Base-by-base conservation (phyloP, 352 stramenopile genomes). In the Phytophthora vignae region DNA sequence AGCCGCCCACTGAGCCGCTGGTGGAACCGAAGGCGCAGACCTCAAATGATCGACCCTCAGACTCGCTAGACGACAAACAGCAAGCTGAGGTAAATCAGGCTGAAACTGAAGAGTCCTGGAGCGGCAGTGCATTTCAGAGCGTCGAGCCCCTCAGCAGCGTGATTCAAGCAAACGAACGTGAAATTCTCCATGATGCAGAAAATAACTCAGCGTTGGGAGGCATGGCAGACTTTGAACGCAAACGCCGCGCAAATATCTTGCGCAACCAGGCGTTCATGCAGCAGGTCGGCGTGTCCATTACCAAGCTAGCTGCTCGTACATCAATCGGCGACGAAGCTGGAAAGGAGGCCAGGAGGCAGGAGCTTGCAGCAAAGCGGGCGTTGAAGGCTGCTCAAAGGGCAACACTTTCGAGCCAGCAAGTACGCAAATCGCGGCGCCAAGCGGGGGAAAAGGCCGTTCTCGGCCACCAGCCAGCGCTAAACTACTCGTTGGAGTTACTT, bases 231-330 rank as follows among this genome's bases (percentile, higher is more conserved):
- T 92, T 92, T 59, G 87, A 94, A 74, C 74, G 79, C 66, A 89
- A 91, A 68, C 85, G 87, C 0, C 73, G 80, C 15, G 79, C 79
- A 56, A 91, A 91, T 65, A 92, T 93, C 60, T 79, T 88, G 73
- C 85, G 85, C 50, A 92, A 93, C 61, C 60, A 90, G 42, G 75
- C 86, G 25, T 88, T 92, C 58, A 88, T 95, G 82, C 63, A 75
- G 33, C 76, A 76, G 29, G 87, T 93, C 67, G 87, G 85, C 38
- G 71, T 92, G 5, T 87, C 83, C 42, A 84, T 77, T 50, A 74
- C 83, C 15, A 92, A 87, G 55, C 78, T 90, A 6, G 77, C 78
- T 10, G 79, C 78, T 15, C 76, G 85, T 8, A 87, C 76, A 17
- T 69, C 82, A 10, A 54, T 85, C 10, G 56, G 36, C 1, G 54